phyloP scores from a whole-genome alignment of 257 asterid genomes.

The Fraxinus pennsylvanica region DNA sequence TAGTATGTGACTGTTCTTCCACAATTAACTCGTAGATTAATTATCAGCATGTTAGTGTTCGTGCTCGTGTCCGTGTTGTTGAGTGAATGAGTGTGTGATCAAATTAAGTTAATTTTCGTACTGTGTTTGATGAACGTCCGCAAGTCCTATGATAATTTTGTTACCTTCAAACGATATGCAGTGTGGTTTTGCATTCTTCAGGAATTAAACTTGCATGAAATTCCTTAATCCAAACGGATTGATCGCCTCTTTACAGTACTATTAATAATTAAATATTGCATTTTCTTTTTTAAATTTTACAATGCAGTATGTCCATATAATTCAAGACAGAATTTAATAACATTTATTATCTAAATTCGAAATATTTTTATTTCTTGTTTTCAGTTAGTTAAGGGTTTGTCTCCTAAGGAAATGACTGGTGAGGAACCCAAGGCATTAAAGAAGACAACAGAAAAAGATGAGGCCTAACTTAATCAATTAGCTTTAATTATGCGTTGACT shows the following conservation, averaged over 20 bases:
- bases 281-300: background rate
- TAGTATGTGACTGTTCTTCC: slow-evolving; percentile 39
- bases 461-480: slow-evolving; percentile 18
- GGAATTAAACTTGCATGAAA: background rate
- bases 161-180: background rate
- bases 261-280: background rate
- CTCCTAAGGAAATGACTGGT: background rate
- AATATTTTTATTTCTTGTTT: background rate
- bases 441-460: slow-evolving; percentile 7
- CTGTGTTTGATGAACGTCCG: background rate
- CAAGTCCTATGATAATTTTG: background rate
- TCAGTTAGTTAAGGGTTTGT: background rate
- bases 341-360: background rate
- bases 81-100: slow-evolving; percentile 20
- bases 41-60: background rate
- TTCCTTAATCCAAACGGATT: background rate
- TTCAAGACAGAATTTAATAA: background rate
- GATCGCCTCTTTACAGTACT: background rate
- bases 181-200: background rate
- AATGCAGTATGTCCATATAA: background rate
- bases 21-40: background rate
- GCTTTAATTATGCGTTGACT: background rate
- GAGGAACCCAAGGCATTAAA: slow-evolving; percentile 29
- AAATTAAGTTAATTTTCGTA: slow-evolving; percentile 20
- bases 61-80: slow-evolving; percentile 28